These are phyloP conservation scores for Rosa lucieae DNA, from an alignment of 306 rosid genomes.

Conservation along the genomic window DNA sequence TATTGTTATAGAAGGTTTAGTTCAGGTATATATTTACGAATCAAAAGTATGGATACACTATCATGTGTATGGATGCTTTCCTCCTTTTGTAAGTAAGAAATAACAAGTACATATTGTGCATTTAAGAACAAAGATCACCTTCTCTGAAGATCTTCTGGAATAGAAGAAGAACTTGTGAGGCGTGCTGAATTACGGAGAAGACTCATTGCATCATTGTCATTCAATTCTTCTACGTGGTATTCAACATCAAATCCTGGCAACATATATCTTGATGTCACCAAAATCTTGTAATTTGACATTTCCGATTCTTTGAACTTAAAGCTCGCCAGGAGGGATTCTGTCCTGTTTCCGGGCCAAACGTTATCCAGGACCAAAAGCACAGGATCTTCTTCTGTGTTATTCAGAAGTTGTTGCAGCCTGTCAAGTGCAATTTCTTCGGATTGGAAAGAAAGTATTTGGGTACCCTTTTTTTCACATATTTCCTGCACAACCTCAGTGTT, in stretches of 20 bases:
- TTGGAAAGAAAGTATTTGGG: no score
- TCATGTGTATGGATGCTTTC: not conserved
- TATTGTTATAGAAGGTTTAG: not conserved
- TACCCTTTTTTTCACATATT: constrained; percentile 32
- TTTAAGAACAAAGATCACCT: constrained; percentile 38
- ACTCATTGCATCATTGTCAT: constrained; percentile 29
- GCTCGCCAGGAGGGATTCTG: constrained; percentile 15
- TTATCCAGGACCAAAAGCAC: constrained; percentile 15
- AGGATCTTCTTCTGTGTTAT: not conserved
- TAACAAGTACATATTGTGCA: constrained; percentile 12
- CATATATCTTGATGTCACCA: not conserved
- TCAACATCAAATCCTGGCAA: constrained; percentile 26
- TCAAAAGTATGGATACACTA: not conserved
- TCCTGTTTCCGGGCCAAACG: constrained; percentile 10
- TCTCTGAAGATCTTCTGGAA: constrained; percentile 19
- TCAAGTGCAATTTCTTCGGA: constrained; percentile 26
- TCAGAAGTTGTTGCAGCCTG: constrained; percentile 31
- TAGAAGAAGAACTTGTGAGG: constrained; percentile 10
- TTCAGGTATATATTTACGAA: not conserved
- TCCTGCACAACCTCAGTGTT: constrained; percentile 31
- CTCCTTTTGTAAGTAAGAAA: constrained; percentile 11
- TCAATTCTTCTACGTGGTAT: constrained; percentile 32
- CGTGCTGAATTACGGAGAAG: constrained; percentile 29
- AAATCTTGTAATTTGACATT: constrained; percentile 39
- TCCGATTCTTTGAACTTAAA: constrained; percentile 35